Conservation (phyloP, 352 stramenopile species). For the Aphanomyces stellatus region DNA sequence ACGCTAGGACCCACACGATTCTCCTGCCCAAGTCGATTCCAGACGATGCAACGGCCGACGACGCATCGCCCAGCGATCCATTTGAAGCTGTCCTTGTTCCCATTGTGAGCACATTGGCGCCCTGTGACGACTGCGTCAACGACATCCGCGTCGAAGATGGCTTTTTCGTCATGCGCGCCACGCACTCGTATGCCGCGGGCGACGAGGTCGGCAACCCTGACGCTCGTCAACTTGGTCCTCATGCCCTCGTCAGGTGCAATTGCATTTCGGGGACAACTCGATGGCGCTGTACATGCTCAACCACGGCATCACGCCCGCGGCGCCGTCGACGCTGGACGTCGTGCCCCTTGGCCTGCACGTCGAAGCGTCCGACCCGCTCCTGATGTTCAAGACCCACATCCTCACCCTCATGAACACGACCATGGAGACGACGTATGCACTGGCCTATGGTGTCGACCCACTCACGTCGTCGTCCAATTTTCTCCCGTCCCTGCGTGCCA, state of each 20-base stretch:
- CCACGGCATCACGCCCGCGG: neutral
- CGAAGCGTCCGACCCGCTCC: conserved; percentile 4
- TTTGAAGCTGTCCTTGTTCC: conserved; percentile 15
- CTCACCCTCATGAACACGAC: conserved; percentile 18
- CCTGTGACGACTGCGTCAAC: neutral
- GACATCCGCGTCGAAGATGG: neutral
- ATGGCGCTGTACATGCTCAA: conserved; percentile 21
- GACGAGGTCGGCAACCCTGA: neutral
- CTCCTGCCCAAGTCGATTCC: neutral
- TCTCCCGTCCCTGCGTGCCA: conserved; percentile 13
- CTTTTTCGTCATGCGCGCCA: neutral
- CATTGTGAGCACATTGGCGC: conserved; percentile 10
- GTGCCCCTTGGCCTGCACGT: conserved; percentile 6
- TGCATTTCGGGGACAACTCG: conserved; percentile 10
- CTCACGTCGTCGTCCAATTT: neutral
- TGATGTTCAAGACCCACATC: conserved; percentile 14
- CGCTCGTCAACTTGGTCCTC: no score
- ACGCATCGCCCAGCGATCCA: neutral
- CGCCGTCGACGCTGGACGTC: neutral
- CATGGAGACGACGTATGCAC: conserved; percentile 3
- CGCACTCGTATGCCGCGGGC: neutral
- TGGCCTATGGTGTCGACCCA: neutral
- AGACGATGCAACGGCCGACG: neutral
- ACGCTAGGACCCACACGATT: conserved; percentile 6
- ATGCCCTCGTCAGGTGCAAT: conserved; percentile 3